phyloP scores from a whole-genome alignment of 768 basidiomycete species.

The Mycena crocata region DNA sequence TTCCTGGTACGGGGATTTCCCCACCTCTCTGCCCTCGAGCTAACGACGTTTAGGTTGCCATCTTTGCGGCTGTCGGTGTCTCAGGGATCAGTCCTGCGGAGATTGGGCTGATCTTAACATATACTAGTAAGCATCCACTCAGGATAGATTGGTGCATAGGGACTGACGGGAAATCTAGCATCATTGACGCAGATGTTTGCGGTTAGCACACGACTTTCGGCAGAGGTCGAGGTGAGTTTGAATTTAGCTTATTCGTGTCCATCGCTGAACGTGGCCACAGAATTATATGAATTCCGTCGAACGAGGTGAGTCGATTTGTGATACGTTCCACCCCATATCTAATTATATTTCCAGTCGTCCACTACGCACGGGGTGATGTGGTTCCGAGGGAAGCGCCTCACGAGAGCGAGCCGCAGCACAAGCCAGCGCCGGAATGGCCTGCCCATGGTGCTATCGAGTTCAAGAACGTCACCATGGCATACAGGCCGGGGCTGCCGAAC shows the following conservation, averaged over 20 bases:
- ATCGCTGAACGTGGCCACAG: slow-evolving; percentile 37
- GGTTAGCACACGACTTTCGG: slow-evolving; percentile 65
- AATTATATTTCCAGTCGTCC: slow-evolving; percentile 50
- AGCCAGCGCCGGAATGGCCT: slow-evolving; percentile 75
- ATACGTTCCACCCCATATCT: too few species aligned
- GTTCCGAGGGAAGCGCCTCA: slow-evolving; percentile 72
- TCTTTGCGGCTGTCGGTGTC: slow-evolving; percentile 69
- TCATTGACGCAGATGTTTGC: slow-evolving; percentile 64
- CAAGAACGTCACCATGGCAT: slow-evolving; percentile 67
- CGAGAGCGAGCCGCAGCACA: slow-evolving; percentile 61
- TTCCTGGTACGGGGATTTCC: slow-evolving; percentile 56
- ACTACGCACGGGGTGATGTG: slow-evolving; percentile 62
- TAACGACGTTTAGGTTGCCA: slow-evolving; percentile 58
- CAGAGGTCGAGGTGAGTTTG: slow-evolving; percentile 72
- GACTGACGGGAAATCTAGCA: slow-evolving; percentile 42
- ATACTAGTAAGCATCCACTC: slow-evolving; percentile 56
- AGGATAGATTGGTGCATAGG: neutral
- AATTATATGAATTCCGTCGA: slow-evolving; percentile 79
- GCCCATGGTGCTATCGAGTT: slow-evolving; percentile 68
- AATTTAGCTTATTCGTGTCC: neutral
- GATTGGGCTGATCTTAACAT: slow-evolving; percentile 79
- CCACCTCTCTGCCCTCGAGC: neutral
- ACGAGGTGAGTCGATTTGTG: slow-evolving; percentile 49
- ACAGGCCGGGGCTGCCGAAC: slow-evolving; percentile 75
- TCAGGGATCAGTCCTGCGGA: slow-evolving; percentile 71